Percentiles rank a stretch among this genome's conserved stretches.
phyloP scores from a whole-genome alignment of 768 basidiomycete genomes.

The Termitomyces sp. region DNA sequence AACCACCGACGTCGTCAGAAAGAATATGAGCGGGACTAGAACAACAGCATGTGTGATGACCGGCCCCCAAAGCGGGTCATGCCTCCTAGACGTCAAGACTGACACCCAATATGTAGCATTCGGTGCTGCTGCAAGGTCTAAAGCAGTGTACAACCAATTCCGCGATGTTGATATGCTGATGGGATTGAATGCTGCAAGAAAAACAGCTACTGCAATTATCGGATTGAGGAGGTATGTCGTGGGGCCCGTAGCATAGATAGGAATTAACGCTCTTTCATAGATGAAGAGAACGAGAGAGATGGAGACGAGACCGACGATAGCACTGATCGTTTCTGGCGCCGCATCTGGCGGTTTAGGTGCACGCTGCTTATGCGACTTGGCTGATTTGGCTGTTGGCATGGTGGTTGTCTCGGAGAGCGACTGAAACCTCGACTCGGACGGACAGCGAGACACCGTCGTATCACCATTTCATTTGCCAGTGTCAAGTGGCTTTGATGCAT shows the following conservation, averaged over 20 bases:
- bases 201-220: slow-evolving; percentile 28
- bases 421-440: slow-evolving; percentile 1
- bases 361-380: neutral
- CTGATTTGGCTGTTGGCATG: slow-evolving; percentile 9
- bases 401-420: slow-evolving; percentile 7
- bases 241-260: slow-evolving; percentile 64
- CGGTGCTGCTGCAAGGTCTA: slow-evolving; percentile 46
- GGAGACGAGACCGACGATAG: slow-evolving; percentile 11
- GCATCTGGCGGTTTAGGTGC: slow-evolving; percentile 3
- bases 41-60: slow-evolving; percentile 53
- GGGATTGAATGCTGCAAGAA: slow-evolving; percentile 37
- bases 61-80: slow-evolving; percentile 54
- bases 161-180: slow-evolving; percentile 28
- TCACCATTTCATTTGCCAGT: neutral
- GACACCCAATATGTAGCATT: slow-evolving; percentile 67
- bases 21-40: slow-evolving; percentile 53
- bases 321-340: slow-evolving; percentile 4
- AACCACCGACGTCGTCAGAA: slow-evolving; percentile 46
- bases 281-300: slow-evolving; percentile 59
- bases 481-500: too few species aligned
- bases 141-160: slow-evolving; percentile 34
- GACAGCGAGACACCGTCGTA: neutral
- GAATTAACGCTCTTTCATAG: slow-evolving; percentile 62
- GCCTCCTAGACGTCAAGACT: slow-evolving; percentile 51
- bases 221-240: slow-evolving; percentile 46